Evolutionary conservation across 1,284 basidiomycete species (phyloP).

Genomic region (Puccinia horiana): DNA sequence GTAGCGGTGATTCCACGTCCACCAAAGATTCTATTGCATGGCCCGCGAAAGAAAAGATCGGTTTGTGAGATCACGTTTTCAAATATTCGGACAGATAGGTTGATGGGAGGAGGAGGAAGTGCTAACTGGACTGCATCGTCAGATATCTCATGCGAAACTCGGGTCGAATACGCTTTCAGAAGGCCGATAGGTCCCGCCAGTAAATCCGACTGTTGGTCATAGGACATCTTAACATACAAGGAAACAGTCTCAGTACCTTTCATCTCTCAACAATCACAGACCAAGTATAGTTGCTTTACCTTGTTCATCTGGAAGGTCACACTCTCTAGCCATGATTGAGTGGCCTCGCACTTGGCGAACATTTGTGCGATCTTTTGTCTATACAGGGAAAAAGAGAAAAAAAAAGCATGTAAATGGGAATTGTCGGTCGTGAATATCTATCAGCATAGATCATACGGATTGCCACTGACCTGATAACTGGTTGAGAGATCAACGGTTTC

Average conservation of each 20-base stretch:
- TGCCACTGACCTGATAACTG: slow-evolving; percentile 69
- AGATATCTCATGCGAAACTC: slow-evolving; percentile 63
- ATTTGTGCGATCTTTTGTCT: slow-evolving; percentile 68
- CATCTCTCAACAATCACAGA: slow-evolving; percentile 1
- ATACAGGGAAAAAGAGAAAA: not conserved
- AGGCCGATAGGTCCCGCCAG: slow-evolving; percentile 71
- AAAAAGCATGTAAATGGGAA: too few species aligned
- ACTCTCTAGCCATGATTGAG: slow-evolving; percentile 84
- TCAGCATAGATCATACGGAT: too few species aligned
- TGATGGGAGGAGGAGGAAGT: too few species aligned
- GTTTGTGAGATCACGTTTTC: too few species aligned
- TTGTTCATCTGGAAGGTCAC: slow-evolving; percentile 89
- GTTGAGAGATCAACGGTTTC: slow-evolving; percentile 76
- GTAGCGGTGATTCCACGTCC: slow-evolving; percentile 69
- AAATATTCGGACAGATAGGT: too few species aligned
- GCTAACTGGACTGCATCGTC: slow-evolving; percentile 71
- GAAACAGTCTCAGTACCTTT: not conserved
- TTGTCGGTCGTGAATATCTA: too few species aligned
- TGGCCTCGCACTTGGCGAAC: slow-evolving; percentile 79
- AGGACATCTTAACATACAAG: slow-evolving; percentile 60
- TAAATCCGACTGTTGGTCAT: slow-evolving; percentile 69
- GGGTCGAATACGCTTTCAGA: slow-evolving; percentile 65
- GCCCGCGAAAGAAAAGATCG: not conserved
- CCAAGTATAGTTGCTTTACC: too few species aligned
- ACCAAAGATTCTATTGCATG: slow-evolving; percentile 72